Conservation (phyloP, 345 rosid species). For the Brassica incana region DNA sequence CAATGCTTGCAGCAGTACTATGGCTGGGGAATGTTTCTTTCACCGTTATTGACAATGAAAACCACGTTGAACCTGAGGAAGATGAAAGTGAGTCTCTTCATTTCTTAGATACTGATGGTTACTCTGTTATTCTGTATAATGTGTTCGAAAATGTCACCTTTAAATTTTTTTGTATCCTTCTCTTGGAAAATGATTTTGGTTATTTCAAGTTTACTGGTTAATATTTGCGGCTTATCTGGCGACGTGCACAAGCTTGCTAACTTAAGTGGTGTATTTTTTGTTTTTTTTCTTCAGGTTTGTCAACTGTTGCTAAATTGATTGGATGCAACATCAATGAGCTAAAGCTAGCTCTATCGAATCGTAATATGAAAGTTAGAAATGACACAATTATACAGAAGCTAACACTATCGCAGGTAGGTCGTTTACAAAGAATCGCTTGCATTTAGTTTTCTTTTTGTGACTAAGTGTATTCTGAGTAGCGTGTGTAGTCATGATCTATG, state of each 20-base stretch:
- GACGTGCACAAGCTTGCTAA: conserved; percentile 14
- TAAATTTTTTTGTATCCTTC: conserved; percentile 6
- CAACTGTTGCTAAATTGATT: conserved; percentile 70
- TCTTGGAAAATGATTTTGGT: conserved; percentile 9
- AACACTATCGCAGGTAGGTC: conserved; percentile 73
- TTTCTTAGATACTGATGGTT: background rate
- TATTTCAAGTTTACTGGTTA: conserved; percentile 12
- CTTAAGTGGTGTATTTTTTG: background rate
- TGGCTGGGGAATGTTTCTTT: conserved; percentile 93
- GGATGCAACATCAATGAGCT: conserved; percentile 70
- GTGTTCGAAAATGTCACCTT: conserved; percentile 11
- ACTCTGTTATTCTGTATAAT: conserved; percentile 10
- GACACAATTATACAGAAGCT: conserved; percentile 88
- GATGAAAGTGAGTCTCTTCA: conserved; percentile 72
- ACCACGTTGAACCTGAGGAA: conserved; percentile 72
- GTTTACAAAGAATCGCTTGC: conserved; percentile 45
- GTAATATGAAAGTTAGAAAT: conserved; percentile 87
- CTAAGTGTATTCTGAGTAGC: conserved; percentile 68
- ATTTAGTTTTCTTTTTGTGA: conserved; percentile 41
- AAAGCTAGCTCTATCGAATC: conserved; percentile 77
- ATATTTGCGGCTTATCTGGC: conserved; percentile 3
- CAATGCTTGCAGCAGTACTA: conserved; percentile 94
- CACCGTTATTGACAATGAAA: conserved; percentile 75
- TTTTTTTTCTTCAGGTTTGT: conserved; percentile 57
- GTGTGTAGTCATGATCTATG: conserved; percentile 24